Evolutionary conservation across 176 grass and related monocot genomes (phyloP), one percentile per base, ranked within the genome.

Genomic region (Poa annua): DNA sequence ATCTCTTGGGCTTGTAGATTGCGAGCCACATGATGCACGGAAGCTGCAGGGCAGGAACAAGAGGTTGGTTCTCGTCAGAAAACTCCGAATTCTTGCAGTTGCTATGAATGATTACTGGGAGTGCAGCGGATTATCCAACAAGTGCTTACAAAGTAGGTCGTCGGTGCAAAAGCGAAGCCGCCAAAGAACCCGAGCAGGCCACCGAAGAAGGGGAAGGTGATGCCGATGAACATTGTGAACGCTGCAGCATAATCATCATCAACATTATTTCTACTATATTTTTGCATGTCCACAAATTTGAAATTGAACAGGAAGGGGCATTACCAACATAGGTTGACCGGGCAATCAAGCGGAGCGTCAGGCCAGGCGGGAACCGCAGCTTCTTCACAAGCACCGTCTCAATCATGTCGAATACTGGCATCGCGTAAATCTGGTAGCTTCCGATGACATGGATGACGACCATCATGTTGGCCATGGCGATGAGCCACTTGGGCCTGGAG

Each of bases 401-500:
- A 10, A 98, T 88, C 95, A 98, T 98, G 82, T 98, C 95, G 26
- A 98, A 95, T 32, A 94, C 95, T 0, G 95, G 92, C 90, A 97
- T 97, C 10, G 95, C 95, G 56, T 97, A 97, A 32, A 97, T 86
- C 95, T 97, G 94, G 69, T 97, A 97, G 72, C 94, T 90, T 5
- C 94, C 95, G 0, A 97, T 94, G 82, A 97, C 92, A 82, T 97
- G 95, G 77, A 97, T 19, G 36, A 94, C 95, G 9, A 97, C 95
- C 86, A 94, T 92, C 92, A 97, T 89, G 79, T 94, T 97, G 39
- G 95, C 95, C 1, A 71, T n/a, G 12, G 95, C 92, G 57, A 97
- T 97, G 60, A 97, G 92, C 95, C 95, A 97, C 26, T 71, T 85
- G 0, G 95, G 95, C 41, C 62, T 94, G 9, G 42, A 24, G 42